phyloP scores from a whole-genome alignment of 257 asterid genomes.

The Solanum tarijense region DNA sequence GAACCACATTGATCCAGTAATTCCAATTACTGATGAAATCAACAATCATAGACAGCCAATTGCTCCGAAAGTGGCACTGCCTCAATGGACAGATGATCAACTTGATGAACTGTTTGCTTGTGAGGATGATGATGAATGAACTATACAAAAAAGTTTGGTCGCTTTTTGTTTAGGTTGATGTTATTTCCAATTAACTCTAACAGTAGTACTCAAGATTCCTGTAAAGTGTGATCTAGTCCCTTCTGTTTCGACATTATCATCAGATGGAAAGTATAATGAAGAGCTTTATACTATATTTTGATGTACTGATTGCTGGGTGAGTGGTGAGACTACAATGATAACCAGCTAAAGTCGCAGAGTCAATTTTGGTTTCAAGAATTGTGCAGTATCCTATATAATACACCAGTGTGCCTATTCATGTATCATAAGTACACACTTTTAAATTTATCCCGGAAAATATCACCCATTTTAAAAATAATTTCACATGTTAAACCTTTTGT shows the following conservation, averaged over 20 bases:
- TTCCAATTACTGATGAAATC: conserved; percentile 12
- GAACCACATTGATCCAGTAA: conserved; percentile 12
- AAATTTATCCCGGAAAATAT: background rate
- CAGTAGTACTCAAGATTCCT: background rate
- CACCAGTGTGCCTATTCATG: background rate
- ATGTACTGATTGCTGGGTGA: background rate
- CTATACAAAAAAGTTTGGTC: conserved; percentile 3
- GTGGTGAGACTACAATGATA: background rate
- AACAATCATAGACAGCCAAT: conserved; percentile 29
- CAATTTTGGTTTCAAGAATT: background rate
- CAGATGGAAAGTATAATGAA: background rate
- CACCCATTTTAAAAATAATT: background rate
- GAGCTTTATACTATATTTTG: background rate
- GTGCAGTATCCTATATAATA: background rate
- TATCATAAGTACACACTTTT: background rate
- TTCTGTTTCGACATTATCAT: background rate
- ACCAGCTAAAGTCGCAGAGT: background rate
- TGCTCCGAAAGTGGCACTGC: conserved; percentile 27
- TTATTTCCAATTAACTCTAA: background rate
- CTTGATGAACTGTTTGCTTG: conserved; percentile 57
- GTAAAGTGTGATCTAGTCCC: background rate
- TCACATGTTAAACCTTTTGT: background rate
- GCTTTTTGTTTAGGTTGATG: background rate
- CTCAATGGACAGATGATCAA: conserved; percentile 80
- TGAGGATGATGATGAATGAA: conserved; percentile 31